A percentile compares a stretch with the other conserved stretches of the same genome.
Conservation (phyloP, 2,329 filamentous ascomycete species). For the Fusarium lateritium region DNA sequence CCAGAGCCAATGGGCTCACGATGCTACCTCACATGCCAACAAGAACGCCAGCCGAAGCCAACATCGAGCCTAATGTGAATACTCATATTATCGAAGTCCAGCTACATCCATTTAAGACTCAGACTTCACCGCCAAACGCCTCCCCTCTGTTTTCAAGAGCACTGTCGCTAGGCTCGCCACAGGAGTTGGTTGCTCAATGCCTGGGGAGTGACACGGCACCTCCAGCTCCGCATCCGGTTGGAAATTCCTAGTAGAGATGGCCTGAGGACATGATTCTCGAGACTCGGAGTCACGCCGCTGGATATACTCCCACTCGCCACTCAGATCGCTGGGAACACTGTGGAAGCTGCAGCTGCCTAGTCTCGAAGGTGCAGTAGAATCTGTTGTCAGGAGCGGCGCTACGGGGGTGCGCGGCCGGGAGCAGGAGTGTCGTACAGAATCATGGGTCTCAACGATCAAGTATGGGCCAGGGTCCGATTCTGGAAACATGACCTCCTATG, state of each 20-base stretch:
- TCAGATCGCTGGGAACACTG: slow-evolving; percentile 30
- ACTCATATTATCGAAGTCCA: background rate
- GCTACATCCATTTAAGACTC: background rate
- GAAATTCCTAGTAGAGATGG: background rate
- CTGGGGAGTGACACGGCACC: slow-evolving; percentile 3
- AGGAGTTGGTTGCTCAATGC: background rate
- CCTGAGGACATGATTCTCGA: background rate
- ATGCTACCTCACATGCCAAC: slow-evolving; percentile 15
- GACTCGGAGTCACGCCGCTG: slow-evolving; percentile 14
- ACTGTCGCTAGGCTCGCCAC: background rate
- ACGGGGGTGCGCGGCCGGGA: slow-evolving; percentile 9
- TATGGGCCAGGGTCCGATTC: slow-evolving; percentile 52
- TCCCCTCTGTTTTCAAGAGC: slow-evolving; percentile 5
- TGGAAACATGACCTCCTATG: slow-evolving; percentile 60
- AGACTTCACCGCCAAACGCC: slow-evolving; percentile 4
- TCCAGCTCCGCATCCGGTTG: background rate
- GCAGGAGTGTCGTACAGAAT: slow-evolving; percentile 43
- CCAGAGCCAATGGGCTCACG: slow-evolving; percentile 9
- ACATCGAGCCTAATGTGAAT: background rate
- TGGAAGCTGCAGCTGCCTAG: slow-evolving; percentile 13
- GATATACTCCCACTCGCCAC: slow-evolving; percentile 41
- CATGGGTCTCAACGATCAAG: slow-evolving; percentile 51
- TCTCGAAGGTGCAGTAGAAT: slow-evolving; percentile 6
- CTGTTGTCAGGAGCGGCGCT: slow-evolving; percentile 19
- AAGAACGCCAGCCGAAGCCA: slow-evolving; percentile 1